Evolutionary conservation across 2,329 filamentous ascomycete species (phyloP), one percentile per base, ranked within the genome.

Genomic region (Aspergillus ruber): DNA sequence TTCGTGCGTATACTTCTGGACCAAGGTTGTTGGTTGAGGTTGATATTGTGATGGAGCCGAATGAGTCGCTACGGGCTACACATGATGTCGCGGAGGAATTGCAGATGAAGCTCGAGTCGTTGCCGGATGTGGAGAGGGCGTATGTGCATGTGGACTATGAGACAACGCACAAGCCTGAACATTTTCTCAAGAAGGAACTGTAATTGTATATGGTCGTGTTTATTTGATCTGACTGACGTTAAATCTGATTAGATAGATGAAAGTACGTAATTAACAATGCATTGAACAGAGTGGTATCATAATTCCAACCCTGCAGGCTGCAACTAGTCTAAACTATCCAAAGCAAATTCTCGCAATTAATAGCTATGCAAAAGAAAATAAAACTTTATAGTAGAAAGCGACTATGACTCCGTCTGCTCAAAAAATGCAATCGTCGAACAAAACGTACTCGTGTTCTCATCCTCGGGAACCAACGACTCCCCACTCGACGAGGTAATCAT

Each of bases 81-180:
- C 93, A 98, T 67, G 93, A 98, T 62, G 82, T 96, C 10, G 91
- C 93, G 0, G 93, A 98, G 70, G 90, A 86, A 59, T 76, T 98
- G 59, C 93, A 98, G 75, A 86, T 86, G 53, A 97, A 97, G 74
- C 76, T 97, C 2, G 93, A 98, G 77, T 87, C 84, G 48, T 70
- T 98, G 53, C 91, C 93, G 0, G 85, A 95, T 64, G 84, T 97
- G 8, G 93, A 97, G 77, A 76, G 93, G 50, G 90, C 90, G 0
- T 97, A 96, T 65, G 93, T 97, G 17, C 93, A 98, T 67, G 90
- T 96, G 15, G 93, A 98, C 68, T 97, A 94, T 60, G 93, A 97
- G 74, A 96, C 90, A 3, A 90, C 86, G 15, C 93, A 97, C 69
- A 90, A 93, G 68, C 91, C 91, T 0, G 90, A 96, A 74, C 90